Evolutionary conservation across 768 basidiomycete species (phyloP), one percentile per base, ranked within the genome.

Genomic region (Goffeauzyma gilvescens): DNA sequence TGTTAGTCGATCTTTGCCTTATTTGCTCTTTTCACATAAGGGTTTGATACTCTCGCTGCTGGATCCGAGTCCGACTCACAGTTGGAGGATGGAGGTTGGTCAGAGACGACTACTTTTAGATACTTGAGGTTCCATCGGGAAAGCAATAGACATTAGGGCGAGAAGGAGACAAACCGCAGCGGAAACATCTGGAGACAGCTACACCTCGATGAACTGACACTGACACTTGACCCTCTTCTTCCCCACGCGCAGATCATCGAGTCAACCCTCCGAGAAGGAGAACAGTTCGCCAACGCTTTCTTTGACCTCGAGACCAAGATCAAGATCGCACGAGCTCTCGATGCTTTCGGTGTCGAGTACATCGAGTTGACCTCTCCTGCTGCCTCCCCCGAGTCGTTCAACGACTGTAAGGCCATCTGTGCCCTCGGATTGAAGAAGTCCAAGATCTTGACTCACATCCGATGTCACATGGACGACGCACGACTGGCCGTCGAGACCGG

Each of bases 221-320:
- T 6, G 7, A n/a, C 41, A 9, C 34, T 31, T 21, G 12, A 27
- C 47, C n/a, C 41, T 37, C 14, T 21, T 48, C 14, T 59, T 55
- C 50, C 49, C 55, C 17, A 46, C 49, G 21, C 0, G 28, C 42
- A 51, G 65, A 96, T 93, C 66, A 95, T 95, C 59, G 87, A 95
- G 68, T 86, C 82, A 55, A 96, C 90, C 4, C 74, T 95, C 45
- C 71, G 90, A 75, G 89, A 93, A 79, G 89, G 87, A 45, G 89
- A 93, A 65, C 89, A 98, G 64, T 98, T 98, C 57, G 93, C 93
- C 50, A 98, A 96, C 61, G 90, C 93, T 41, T 98, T 98, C 73
- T 98, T 96, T 63, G 90, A 93, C 62, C 87, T 86, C 62, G 86
- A 89, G 71, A 96, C 89, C 68, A 98, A 98, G 75, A 93, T 95